Evolutionary conservation across 75 land plant species (phyloP), one percentile per base, ranked within the genome.

Genomic region (Cryptomeria japonica): DNA sequence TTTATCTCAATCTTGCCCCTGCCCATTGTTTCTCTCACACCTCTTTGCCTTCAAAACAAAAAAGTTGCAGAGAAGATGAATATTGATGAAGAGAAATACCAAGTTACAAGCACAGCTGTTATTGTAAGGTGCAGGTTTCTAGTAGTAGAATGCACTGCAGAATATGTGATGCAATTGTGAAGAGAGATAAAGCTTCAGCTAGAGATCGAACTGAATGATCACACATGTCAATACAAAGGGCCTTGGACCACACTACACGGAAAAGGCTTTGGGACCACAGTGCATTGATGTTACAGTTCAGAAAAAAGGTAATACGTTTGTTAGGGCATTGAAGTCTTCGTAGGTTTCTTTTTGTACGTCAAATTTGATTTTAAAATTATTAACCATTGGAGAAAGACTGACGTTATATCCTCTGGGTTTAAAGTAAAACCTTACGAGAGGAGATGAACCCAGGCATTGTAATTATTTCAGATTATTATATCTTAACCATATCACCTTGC

Each of bases 1-100:
- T 88, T 88, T 18, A 86, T 88, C 72, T 88, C 89, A 36, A 88
- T 88, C 47, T 88, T 88, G 5, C 73, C 89, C 28, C 88, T 47
- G 4, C 89, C 89, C 89, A 88, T 88, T 49, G n/a, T 34, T 72
- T 2, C 10, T 3, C 32, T 12, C 37, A 12, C 15, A 34, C 0
- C 4, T 75, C 14, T 34, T 12, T 34, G 2, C n/a, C 37, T 34
- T 12, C 13, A 11, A 6, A 75, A 75, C 3, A 12, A 72, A 70
- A 0, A 8, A 22, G 28, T 28, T 4, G 7, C 64, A 58, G 25
- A 18, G 25, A 58, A 18, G 25, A 58, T 14, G 1, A 64, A 25
- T 64, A 6, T 64, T 25, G n/a, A 28, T 25, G 70, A 64, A 0
- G 28, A 64, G 31, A 22, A 64, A 64, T 51, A 64, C 3, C n/a